These are phyloP conservation scores for Kuraishia borneana DNA, from an alignment of 805 yeast genomes.

Conservation along the genomic window DNA sequence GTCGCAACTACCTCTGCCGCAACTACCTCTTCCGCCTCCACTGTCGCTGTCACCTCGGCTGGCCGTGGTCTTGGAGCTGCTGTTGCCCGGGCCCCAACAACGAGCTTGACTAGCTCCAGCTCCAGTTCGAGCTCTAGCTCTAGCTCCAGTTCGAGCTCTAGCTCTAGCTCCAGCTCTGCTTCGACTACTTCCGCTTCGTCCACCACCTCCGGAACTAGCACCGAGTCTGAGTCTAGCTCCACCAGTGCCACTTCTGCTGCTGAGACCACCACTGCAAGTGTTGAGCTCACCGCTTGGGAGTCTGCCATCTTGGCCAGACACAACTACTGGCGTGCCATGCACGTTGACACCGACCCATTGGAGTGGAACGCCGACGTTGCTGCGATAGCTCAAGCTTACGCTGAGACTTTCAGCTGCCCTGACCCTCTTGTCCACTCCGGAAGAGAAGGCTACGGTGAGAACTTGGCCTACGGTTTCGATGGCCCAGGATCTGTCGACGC, in stretches of 20 bases:
- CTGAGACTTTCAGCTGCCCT: slow-evolving; percentile 42
- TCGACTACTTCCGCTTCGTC: slow-evolving; percentile 6
- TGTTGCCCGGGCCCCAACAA: not conserved
- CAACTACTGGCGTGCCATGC: slow-evolving; percentile 47
- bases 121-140: slow-evolving; percentile 1
- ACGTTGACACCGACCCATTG: slow-evolving; percentile 32
- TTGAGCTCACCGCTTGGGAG: slow-evolving; percentile 8
- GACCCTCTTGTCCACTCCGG: slow-evolving; percentile 54
- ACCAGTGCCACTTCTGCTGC: slow-evolving; percentile 9
- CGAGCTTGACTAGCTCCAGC: not conserved
- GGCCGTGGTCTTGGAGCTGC: not conserved
- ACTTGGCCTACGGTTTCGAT: slow-evolving; percentile 60
- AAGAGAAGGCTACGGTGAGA: slow-evolving; percentile 58
- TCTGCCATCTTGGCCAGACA: slow-evolving; percentile 42
- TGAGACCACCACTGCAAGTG: slow-evolving; percentile 8
- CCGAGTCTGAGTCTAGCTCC: slow-evolving; percentile 7
- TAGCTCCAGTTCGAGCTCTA: not conserved
- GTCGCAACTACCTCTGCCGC: too few relatives aligned
- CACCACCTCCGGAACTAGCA: slow-evolving; percentile 7
- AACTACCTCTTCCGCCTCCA: too few relatives aligned
- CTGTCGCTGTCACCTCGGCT: too few relatives aligned
- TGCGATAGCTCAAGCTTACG: slow-evolving; percentile 47
- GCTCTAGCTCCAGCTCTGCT: slow-evolving; percentile 3
- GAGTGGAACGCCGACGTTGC: slow-evolving; percentile 47
- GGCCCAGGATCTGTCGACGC: slow-evolving; percentile 48